These are phyloP conservation scores for Globisporangium carolinianum DNA, from an alignment of 352 stramenopile genomes.

Conservation along the genomic window DNA sequence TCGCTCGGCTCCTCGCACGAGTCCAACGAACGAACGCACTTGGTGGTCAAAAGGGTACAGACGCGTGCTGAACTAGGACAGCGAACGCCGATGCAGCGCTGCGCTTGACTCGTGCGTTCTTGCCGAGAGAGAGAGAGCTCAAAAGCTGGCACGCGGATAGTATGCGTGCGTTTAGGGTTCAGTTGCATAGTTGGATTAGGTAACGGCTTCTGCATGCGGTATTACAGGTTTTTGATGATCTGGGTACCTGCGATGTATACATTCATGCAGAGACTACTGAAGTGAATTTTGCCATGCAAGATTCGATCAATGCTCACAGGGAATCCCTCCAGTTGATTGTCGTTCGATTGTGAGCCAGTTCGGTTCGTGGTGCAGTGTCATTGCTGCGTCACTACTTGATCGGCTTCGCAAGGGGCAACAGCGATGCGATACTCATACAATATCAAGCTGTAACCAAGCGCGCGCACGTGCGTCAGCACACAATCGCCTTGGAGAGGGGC, in stretches of 20 bases:
- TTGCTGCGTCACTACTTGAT: not conserved
- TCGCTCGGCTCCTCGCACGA: slow-evolving; percentile 4
- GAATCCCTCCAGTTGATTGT: not conserved
- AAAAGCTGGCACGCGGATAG: too few species aligned
- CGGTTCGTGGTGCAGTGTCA: too few species aligned
- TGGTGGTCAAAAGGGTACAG: too few species aligned
- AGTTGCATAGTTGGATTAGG: not conserved
- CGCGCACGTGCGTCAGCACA: not conserved
- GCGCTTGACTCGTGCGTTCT: too few species aligned
- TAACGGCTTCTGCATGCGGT: not conserved
- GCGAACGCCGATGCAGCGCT: too few species aligned
- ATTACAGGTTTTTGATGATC: not conserved
- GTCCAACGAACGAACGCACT: not conserved
- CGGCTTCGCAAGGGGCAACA: not conserved
- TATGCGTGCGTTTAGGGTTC: too few species aligned
- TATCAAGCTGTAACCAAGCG: too few species aligned
- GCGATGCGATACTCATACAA: too few species aligned
- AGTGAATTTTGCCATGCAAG: not conserved
- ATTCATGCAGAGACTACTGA: not conserved
- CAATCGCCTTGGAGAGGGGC: too few species aligned
- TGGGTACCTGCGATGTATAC: not conserved
- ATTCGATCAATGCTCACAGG: not conserved
- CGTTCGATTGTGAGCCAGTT: too few species aligned
- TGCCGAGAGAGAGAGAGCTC: too few species aligned
- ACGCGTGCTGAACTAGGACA: too few species aligned